Base-by-base conservation (phyloP, 108 stramenopile species). In the Cyclotella atomus region DNA sequence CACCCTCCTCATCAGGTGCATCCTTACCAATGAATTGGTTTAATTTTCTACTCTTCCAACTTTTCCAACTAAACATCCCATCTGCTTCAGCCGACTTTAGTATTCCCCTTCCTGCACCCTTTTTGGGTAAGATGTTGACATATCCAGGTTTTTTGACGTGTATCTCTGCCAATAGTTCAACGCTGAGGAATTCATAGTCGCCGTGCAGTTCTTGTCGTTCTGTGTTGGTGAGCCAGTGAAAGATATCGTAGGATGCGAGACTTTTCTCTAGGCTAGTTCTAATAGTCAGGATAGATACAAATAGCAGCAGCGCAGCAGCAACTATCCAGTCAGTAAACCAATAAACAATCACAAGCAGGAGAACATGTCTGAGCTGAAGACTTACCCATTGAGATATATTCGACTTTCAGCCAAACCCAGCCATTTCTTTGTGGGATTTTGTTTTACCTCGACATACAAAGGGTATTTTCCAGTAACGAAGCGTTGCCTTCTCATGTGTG, bases 161-260 rank as follows among this genome's bases (percentile, higher is more conserved):
- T 65, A 94, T 83, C 66, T 92, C 93, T 8, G 90, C 93, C 38
- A 91, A 35, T 30, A 94, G 52, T 70, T 94, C 93, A 69, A 91
- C 30, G 32, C 84, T 87, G 25, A 93, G 53, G 34, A 86, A 76
- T 33, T 79, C 76, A 64, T 88, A 89, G 10, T 78, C 73, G 2
- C 81, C 86, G 32, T 86, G 84, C 21, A 92, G 56, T 56, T 83
- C 84, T 25, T 63, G 41, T 46, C 90, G 70, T 79, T 89, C 89
- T 3, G 71, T 49, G 1, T 77, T 84, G 34, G 89, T 87, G 1
- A 91, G 56, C 92, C 92, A 93, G 59, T 91, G 92, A 33, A 84
- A 89, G 41, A 77, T 81, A 76, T 89, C 86, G 59, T 82, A 88
- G 14, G 76, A 79, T 36, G 92, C 92, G 34, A 87, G 73, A 45